Conservation (phyloP, 768 basidiomycete species). For the Tricholoma hemisulphureum region DNA sequence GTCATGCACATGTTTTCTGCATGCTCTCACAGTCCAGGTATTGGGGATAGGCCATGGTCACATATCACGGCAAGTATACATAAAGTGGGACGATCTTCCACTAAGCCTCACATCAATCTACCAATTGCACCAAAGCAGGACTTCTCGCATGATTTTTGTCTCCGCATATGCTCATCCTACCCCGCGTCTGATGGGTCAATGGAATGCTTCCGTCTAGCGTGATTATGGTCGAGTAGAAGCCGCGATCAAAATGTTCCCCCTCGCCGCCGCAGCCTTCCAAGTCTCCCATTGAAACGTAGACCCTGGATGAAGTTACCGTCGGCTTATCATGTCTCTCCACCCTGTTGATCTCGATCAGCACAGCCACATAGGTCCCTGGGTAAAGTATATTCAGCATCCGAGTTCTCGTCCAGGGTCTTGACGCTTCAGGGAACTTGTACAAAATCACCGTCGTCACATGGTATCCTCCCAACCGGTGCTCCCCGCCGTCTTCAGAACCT, state of each 20-base stretch:
- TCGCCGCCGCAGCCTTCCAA: background rate
- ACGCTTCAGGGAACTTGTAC: background rate
- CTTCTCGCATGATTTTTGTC: no score
- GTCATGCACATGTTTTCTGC: background rate
- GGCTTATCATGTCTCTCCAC: constrained; percentile 10
- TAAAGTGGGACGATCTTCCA: background rate
- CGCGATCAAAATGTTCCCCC: background rate
- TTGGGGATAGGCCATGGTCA: background rate
- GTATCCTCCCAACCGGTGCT: background rate
- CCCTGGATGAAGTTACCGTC: constrained; percentile 10
- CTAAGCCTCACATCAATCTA: no score
- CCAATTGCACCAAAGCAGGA: no score
- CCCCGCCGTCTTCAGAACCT: background rate
- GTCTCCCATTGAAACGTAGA: background rate
- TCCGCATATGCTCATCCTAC: no score
- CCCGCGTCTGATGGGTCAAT: background rate
- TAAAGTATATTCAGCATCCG: constrained; percentile 5
- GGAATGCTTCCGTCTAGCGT: background rate
- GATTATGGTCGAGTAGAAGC: background rate
- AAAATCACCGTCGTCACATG: background rate
- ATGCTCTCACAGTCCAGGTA: background rate
- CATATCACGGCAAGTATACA: background rate
- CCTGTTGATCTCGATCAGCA: constrained; percentile 19
- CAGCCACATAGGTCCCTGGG: constrained; percentile 12
- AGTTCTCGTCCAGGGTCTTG: constrained; percentile 12